A percentile compares a stretch with the other conserved stretches of the same genome.
These are phyloP conservation scores for Hibiscus syriacus DNA, from an alignment of 345 rosid species.

Conservation along the genomic window DNA sequence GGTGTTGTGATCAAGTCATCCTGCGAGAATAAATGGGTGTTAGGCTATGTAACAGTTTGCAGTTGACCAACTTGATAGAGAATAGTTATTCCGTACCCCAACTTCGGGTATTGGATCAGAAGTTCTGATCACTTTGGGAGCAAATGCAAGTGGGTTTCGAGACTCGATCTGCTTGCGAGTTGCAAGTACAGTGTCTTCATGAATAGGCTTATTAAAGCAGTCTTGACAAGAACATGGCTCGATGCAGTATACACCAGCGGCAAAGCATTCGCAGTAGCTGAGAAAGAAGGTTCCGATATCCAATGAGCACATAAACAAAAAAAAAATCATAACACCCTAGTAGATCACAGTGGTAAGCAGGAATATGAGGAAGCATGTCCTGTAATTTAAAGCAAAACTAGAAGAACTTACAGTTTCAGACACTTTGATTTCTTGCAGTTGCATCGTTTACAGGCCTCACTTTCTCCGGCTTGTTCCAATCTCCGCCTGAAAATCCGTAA, in stretches of 20 bases:
- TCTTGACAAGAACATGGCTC: constrained; percentile 94
- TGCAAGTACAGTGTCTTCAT: constrained; percentile 80
- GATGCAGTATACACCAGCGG: constrained; percentile 92
- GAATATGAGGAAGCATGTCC: neutral
- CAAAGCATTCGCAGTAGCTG: constrained; percentile 99
- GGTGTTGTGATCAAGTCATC: constrained; percentile 82
- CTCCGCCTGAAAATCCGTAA: constrained; percentile 42
- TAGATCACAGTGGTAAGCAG: neutral
- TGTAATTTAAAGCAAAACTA: neutral
- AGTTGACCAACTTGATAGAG: neutral
- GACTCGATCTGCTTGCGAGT: constrained; percentile 96
- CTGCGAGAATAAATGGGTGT: constrained; percentile 28
- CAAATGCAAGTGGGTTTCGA: constrained; percentile 97
- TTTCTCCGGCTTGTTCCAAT: constrained; percentile 52
- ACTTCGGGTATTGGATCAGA: constrained; percentile 47
- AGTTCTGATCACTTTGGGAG: constrained; percentile 84
- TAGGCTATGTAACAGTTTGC: constrained; percentile 8
- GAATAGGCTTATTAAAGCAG: constrained; percentile 90
- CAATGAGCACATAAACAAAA: neutral
- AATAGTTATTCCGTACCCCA: constrained; percentile 40
- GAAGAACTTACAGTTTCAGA: constrained; percentile 92
- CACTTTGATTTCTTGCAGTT: constrained; percentile 96
- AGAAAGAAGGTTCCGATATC: constrained; percentile 5
- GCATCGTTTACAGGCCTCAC: constrained; percentile 78
- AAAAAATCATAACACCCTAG: neutral